These are phyloP conservation scores for Dictyostelium brefeldianum DNA, from an alignment of 78 protist genomes.

Conservation along the genomic window DNA sequence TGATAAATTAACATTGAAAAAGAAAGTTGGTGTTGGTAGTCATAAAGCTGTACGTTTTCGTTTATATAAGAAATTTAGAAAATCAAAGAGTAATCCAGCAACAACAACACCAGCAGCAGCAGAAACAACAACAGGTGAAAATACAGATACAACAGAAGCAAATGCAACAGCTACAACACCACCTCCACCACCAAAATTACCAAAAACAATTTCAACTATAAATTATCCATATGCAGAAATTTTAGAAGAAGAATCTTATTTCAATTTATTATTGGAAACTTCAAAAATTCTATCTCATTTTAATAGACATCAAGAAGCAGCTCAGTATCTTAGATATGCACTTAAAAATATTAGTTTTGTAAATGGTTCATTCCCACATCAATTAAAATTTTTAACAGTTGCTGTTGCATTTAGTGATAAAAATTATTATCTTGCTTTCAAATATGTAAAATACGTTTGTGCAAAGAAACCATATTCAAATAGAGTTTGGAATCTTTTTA, in stretches of 20 bases:
- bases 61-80: too few relatives aligned
- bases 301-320: conserved; percentile 36
- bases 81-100: not conserved
- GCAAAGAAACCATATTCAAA: conserved; percentile 46
- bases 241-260: conserved; percentile 63
- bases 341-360: conserved; percentile 7
- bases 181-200: too few relatives aligned
- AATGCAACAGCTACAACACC: too few relatives aligned
- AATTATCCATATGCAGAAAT: conserved; percentile 36
- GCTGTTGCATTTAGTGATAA: conserved; percentile 38
- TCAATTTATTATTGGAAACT: conserved; percentile 10
- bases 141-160: too few relatives aligned
- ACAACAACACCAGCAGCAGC: not conserved
- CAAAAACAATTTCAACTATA: too few relatives aligned
- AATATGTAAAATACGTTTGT: conserved; percentile 65
- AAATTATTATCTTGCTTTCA: conserved; percentile 31
- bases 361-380: conserved; percentile 26
- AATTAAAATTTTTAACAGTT: conserved; percentile 48
- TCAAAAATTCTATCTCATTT: conserved; percentile 14
- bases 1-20: not conserved
- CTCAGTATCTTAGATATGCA: conserved; percentile 51
- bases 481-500: conserved; percentile 70
- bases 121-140: not conserved
- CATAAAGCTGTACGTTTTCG: too few relatives aligned
- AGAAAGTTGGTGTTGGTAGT: not conserved